Percentiles rank a stretch among this genome's conserved stretches.
Evolutionary conservation across 352 stramenopile species (phyloP).

Genomic region (Stramenopiles sp.): DNA sequence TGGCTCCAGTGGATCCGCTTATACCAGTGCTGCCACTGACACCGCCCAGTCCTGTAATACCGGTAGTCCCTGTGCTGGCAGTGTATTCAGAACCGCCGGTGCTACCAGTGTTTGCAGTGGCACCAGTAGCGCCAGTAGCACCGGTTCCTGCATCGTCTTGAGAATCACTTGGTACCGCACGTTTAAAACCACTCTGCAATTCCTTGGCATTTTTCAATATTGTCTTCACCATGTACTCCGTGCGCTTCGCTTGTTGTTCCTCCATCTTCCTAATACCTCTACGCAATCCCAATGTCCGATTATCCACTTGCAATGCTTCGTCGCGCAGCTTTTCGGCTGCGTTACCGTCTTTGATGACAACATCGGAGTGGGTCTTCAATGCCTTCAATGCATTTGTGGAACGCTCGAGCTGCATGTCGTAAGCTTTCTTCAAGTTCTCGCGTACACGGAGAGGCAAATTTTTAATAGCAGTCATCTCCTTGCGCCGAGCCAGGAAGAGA

Average conservation of each 20-base stretch:
- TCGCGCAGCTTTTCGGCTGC: background rate
- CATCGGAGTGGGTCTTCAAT: background rate
- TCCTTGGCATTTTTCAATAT: background rate
- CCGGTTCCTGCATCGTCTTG: background rate
- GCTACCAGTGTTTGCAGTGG: background rate
- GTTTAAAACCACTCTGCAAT: no score
- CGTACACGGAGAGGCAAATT: background rate
- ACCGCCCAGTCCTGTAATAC: no score
- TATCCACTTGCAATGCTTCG: background rate
- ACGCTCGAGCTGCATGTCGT: background rate
- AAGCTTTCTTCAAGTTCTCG: background rate
- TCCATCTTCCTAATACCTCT: background rate
- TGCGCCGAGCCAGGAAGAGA: background rate
- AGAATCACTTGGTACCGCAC: no score
- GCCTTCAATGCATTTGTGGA: background rate
- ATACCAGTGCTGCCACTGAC: no score
- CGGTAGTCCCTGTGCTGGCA: no score
- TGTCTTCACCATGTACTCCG: background rate
- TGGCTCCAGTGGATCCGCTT: background rate
- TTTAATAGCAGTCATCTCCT: background rate
- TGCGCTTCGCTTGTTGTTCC: background rate
- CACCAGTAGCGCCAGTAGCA: background rate
- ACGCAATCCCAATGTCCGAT: background rate
- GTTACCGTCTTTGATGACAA: background rate
- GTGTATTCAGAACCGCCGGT: no score